Evolutionary conservation across 495 filamentous ascomycete genomes (phyloP), one percentile per base, ranked within the genome.

Genomic region (Xylaria flabelliformis): DNA sequence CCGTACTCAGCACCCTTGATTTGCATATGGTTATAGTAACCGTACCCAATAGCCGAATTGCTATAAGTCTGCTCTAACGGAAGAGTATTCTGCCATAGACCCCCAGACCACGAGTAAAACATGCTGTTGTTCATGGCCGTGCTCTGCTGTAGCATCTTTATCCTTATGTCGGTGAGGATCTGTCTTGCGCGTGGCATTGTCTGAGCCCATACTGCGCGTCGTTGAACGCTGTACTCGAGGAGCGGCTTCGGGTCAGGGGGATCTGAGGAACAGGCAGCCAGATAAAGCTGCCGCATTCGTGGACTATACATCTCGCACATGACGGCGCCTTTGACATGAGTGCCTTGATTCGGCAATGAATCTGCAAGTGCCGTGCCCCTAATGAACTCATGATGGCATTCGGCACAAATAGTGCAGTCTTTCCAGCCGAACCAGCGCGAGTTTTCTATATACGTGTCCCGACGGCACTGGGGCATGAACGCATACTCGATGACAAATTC

Each of bases 231-330:
- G 34, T 48, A 46, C 56, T 62, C 41, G 39, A 69, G 56, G 0
- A 62, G 67, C 26, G 53, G 39, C 26, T 5, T 44, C 55, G 67
- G 55, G 29, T 69, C 55, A 3, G 55, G 39, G 12, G 67, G 67
- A 1, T 61, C 41, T 21, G 67, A 61, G 41, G 53, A 26, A 24
- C 67, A 69, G 9, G 55, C 41, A 17, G 41, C 55, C 2, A 69
- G 67, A 26, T 69, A 69, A 26, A 69, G 55, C 42, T 69, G 53
- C 19, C 67, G 67, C 67, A 69, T 69, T 19, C 67, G 67, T 42
- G 32, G 36, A 24, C 67, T 69, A 19, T 69, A 69, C 67, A 69
- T 69, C 51, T 69, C 67, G 48, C 67, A 69, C 67, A 69, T 69
- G 51, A 69, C 55, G 13, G 34, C 15, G 6, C 44, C 41, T 24